Evolutionary conservation across 2,329 filamentous ascomycete genomes (phyloP), one percentile per base, ranked within the genome.

Genomic region (Fusarium subtropicale): DNA sequence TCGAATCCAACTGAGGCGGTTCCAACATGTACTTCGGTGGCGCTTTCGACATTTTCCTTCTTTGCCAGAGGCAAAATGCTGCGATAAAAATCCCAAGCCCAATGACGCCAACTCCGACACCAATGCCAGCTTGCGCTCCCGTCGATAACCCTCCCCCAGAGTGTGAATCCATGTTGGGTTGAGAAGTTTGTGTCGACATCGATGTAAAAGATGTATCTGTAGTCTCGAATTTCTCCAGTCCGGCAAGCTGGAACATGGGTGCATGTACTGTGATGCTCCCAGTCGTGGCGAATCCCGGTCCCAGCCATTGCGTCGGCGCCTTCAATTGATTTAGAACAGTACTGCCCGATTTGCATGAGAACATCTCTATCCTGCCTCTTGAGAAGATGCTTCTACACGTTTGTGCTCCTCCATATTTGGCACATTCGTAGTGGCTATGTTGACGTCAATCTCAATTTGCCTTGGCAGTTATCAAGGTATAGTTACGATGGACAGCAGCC

Each of bases 401-500:
- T 42, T 62, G 57, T 16, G 42, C 18, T 0, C 47, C 38, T 5
- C 24, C 57, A 0, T 46, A 18, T 2, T 39, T 18, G 2, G 34
- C 48, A 6, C 60, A 63, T 0, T 20, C 24, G 2, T 63, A 63
- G 3, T 34, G 28, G 4, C 59, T 62, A 1, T 1, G 2, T 6
- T 1, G 0, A 6, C 16, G 20, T 61, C 1, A 60, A 55, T n/a
- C 6, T 1, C 1, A 3, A 9, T 24, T 4, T 10, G 2, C 4
- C 2, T 6, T 3, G 2, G 5, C 7, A 5, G 7, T 2, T 3
- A 3, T 9, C 5, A 4, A 44, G 15, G 1, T 16, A 1, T 5
- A 6, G 9, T 61, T 53, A 61, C 56, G 39, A 30, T 26, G 56
- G 59, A 15, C 59, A 62, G 1, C 56, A 61, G 9, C 56, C 60